A percentile compares a stretch with the other conserved stretches of the same genome.
Evolutionary conservation across 257 asterid species (phyloP).

Genomic region (Solanum chilense): DNA sequence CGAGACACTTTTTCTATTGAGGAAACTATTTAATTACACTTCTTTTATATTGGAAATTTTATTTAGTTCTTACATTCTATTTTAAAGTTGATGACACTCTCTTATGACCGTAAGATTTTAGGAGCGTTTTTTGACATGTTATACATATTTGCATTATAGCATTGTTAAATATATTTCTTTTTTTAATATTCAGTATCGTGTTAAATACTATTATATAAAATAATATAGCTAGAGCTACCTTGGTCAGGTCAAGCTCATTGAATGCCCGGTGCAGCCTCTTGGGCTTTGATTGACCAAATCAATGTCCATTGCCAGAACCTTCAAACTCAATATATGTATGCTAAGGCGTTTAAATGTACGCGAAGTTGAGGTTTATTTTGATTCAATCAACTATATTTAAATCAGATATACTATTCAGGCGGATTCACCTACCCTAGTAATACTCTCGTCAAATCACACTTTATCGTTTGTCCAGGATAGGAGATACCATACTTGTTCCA

Average conservation of each 20-base stretch:
- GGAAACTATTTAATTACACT: not conserved
- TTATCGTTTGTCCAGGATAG: not conserved
- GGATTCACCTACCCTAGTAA: not conserved
- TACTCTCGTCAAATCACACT: not conserved
- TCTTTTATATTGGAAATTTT: not conserved
- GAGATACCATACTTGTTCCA: not conserved
- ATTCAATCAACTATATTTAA: not conserved
- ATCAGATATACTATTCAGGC: not conserved
- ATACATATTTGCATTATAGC: not conserved
- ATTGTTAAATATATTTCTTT: not conserved
- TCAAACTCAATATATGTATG: conserved; percentile 62
- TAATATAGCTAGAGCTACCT: not conserved
- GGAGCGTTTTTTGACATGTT: not conserved
- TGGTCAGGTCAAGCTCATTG: conserved; percentile 54
- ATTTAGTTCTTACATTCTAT: not conserved
- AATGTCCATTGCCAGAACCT: conserved; percentile 77
- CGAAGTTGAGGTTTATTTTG: not conserved
- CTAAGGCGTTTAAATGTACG: not conserved
- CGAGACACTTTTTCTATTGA: not conserved
- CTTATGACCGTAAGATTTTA: not conserved
- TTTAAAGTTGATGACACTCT: not conserved
- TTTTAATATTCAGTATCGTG: not conserved
- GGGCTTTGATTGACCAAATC: conserved; percentile 72
- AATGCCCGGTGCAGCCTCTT: conserved; percentile 60
- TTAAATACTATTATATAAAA: not conserved